phyloP scores from a whole-genome alignment of 192 early-diverging fungal genomes.

The Coemansia sp. region DNA sequence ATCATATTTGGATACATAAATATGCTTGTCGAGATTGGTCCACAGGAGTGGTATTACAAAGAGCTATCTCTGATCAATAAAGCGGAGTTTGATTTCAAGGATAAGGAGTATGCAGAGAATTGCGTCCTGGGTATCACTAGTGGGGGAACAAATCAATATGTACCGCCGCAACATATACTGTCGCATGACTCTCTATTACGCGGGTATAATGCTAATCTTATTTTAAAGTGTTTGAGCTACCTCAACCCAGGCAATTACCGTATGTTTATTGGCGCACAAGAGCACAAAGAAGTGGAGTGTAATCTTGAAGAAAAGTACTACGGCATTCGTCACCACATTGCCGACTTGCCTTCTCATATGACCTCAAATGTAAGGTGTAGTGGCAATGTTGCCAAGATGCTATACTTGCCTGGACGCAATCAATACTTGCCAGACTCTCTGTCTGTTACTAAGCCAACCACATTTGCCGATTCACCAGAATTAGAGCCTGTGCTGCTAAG shows the following conservation, averaged over 20 bases:
- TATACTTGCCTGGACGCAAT: neutral
- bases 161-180: constrained; percentile 60
- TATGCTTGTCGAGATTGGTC: neutral
- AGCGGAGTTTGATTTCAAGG: constrained; percentile 59
- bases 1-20: constrained; percentile 32
- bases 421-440: constrained; percentile 30
- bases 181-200: constrained; percentile 64
- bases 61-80: constrained; percentile 36
- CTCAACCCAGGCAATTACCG: constrained; percentile 62
- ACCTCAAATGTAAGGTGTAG: neutral
- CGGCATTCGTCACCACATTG: constrained; percentile 70
- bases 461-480: neutral
- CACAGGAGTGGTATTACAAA: constrained; percentile 28
- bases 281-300: constrained; percentile 17
- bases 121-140: neutral
- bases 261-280: constrained; percentile 40
- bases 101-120: constrained; percentile 59
- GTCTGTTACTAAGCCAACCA: neutral
- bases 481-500: constrained; percentile 13
- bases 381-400: neutral
- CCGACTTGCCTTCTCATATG: neutral
- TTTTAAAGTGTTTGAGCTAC: constrained; percentile 58
- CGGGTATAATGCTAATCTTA: constrained; percentile 58
- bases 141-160: constrained; percentile 58
- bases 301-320: constrained; percentile 69